Conservation (phyloP, 176 grass and related monocot genomes). For the Triticum timopheevii region DNA sequence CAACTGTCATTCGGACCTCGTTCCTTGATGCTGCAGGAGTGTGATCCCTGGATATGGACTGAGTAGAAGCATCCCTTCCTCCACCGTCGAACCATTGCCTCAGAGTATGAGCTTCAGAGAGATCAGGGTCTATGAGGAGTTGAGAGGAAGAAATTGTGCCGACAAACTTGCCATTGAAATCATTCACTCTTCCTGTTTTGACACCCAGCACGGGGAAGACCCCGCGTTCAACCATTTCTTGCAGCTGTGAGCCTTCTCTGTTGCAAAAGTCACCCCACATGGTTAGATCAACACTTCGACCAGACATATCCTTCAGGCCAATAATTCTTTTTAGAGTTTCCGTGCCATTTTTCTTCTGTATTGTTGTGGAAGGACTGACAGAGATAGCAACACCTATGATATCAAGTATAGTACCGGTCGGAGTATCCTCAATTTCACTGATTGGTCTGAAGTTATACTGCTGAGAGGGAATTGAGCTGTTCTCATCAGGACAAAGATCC, state of each 20-base stretch:
- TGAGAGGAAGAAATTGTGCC: slow-evolving; percentile 89
- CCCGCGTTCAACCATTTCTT: slow-evolving; percentile 58
- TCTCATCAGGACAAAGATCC: slow-evolving; percentile 77
- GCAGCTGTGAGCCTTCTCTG: slow-evolving; percentile 73
- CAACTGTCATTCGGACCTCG: slow-evolving; percentile 62
- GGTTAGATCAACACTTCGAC: slow-evolving; percentile 88
- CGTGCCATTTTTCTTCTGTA: slow-evolving; percentile 94
- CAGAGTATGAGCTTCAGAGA: slow-evolving; percentile 64
- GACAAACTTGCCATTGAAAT: slow-evolving; percentile 90
- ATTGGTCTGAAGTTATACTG: slow-evolving; percentile 77
- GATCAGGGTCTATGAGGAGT: slow-evolving; percentile 76
- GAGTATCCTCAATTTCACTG: slow-evolving; percentile 77
- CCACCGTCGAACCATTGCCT: slow-evolving; percentile 84
- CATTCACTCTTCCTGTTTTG: slow-evolving; percentile 92
- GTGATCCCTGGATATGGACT: slow-evolving; percentile 84
- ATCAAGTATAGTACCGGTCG: slow-evolving; percentile 72
- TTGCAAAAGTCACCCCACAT: slow-evolving; percentile 98
- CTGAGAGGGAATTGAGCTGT: slow-evolving; percentile 76
- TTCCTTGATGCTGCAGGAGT: slow-evolving; percentile 59
- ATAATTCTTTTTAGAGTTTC: slow-evolving; percentile 85
- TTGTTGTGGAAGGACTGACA: slow-evolving; percentile 64
- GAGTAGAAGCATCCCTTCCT: slow-evolving; percentile 69
- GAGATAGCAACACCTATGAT: slow-evolving; percentile 82
- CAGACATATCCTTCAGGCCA: slow-evolving; percentile 80
- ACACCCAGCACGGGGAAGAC: slow-evolving; percentile 67